Conservation (phyloP, 495 filamentous ascomycete genomes). For the Penicillium turbatum region DNA sequence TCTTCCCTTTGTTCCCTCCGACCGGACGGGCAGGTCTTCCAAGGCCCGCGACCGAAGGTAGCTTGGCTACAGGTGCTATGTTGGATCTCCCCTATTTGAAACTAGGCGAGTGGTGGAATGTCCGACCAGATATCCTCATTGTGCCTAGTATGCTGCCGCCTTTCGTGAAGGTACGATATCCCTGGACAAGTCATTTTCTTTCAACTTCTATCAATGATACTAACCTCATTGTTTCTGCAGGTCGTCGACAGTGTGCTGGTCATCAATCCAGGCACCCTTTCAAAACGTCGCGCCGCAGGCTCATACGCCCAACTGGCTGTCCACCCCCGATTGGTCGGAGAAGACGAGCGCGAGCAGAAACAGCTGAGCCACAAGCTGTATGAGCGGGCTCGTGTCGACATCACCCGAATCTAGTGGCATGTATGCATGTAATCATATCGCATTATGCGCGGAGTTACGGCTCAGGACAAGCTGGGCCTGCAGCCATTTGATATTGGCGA, state of each 20-base stretch:
- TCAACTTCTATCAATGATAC: neutral
- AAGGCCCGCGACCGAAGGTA: constrained; percentile 52
- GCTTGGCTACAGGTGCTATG: constrained; percentile 62
- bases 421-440: constrained; percentile 22
- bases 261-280: constrained; percentile 84
- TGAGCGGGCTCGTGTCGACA: constrained; percentile 78
- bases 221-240: constrained; percentile 34
- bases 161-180: constrained; percentile 71
- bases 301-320: constrained; percentile 76
- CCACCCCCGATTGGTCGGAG: constrained; percentile 54
- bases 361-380: constrained; percentile 70
- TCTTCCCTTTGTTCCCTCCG: constrained; percentile 83
- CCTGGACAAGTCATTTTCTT: neutral
- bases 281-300: constrained; percentile 72
- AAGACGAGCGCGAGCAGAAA: constrained; percentile 55
- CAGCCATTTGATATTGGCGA: constrained; percentile 3
- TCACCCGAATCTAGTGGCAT: constrained; percentile 62
- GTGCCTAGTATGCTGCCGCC: constrained; percentile 76
- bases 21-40: constrained; percentile 61
- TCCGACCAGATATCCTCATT: constrained; percentile 79
- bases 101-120: constrained; percentile 82
- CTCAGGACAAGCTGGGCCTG: neutral
- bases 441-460: constrained; percentile 24
- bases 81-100: constrained; percentile 84
- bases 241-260: constrained; percentile 80